phyloP scores from a whole-genome alignment of 2,329 filamentous ascomycete species.

The Aspergillus chevalieri region DNA sequence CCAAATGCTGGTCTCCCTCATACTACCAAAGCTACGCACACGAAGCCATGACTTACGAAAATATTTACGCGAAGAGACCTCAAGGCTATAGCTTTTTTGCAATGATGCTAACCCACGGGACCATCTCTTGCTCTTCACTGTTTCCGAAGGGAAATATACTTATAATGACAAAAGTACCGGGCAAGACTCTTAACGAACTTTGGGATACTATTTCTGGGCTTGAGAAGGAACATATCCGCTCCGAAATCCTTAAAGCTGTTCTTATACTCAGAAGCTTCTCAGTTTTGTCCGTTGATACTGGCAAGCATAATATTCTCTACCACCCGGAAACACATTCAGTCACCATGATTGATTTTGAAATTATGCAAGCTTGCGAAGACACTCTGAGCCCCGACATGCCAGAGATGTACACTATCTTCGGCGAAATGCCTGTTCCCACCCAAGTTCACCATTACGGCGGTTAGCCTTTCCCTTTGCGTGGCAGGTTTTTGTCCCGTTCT shows the following conservation, averaged over 20 bases:
- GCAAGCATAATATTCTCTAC: constrained; percentile 3
- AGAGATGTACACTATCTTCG: constrained; percentile 3
- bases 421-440: not conserved
- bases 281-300: not conserved
- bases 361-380: not conserved
- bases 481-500: too few species aligned
- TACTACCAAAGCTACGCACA: constrained; percentile 1
- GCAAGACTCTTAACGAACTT: not conserved
- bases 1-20: constrained; percentile 6
- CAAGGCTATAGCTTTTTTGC: constrained; percentile 6
- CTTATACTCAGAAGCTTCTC: not conserved
- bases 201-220: not conserved
- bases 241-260: not conserved
- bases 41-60: constrained; percentile 5
- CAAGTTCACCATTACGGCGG: not conserved
- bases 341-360: constrained; percentile 3
- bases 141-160: constrained; percentile 3
- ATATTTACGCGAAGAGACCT: constrained; percentile 1
- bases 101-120: constrained; percentile 1
- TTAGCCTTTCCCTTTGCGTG: too few species aligned
- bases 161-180: not conserved
- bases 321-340: not conserved
- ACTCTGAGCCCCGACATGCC: not conserved
- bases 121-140: constrained; percentile 4
- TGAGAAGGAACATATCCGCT: not conserved